Base-by-base conservation (phyloP, 202 grass and related monocot species). In the Panicum hallii region DNA sequence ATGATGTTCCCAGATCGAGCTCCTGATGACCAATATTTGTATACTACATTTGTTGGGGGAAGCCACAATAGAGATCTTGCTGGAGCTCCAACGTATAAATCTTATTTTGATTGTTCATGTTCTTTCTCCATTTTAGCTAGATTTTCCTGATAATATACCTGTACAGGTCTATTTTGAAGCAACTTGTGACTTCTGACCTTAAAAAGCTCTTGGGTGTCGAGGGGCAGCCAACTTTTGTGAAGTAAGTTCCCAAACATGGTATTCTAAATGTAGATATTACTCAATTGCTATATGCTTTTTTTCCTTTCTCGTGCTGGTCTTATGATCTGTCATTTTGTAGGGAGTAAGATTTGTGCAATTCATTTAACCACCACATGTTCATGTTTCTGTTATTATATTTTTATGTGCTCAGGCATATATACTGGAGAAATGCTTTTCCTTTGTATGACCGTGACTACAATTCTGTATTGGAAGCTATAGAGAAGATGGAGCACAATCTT, bases 1-100 rank as follows among this genome's bases (percentile, higher is more conserved):
- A 99, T 96, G 93, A 99, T 99, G 97, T 99, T 99, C 86, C 96
- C 93, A 77, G 90, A 99, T 81, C 91, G 96, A 89, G 90, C 96
- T 85, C 96, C 96, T 67, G 64, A 65, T 73, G 96, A 94, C 82
- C 93, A 99, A 53, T 86, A 96, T 84, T 72, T 99, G 41, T 99
- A 96, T 85, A 96, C 93, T 20, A 89, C 93, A 82, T 99, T 99
- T 76, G 60, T 99, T 84, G 97, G 97, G 50, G 97, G 97, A 54
- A 99, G 97, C 90, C 89, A 93, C 73, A 99, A 91, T 83, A 91
- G 84, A 82, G 90, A 99, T 82, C 89, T 99, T 41, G 97, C 91
- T 82, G 93, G 88, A 79, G 97, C 97, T 80, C 87, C 97, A 83
- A 86, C 87, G 93, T 99, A 99, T 68, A 70, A 53, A 79, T 71